Conservation (phyloP, 768 basidiomycete genomes). For the Cyathus striatus region DNA sequence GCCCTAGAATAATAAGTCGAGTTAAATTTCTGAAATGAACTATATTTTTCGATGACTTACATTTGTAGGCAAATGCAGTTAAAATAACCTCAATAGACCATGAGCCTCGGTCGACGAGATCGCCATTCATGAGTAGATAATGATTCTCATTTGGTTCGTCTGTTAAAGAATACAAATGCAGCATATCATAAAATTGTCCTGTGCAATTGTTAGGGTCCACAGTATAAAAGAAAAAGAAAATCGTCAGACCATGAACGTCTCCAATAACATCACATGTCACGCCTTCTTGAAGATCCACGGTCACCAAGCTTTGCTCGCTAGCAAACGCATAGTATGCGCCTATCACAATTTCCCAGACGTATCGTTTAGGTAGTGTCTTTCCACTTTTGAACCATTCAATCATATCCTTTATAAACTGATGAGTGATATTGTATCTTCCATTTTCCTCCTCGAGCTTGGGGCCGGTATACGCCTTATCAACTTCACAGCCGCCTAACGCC, state of each 20-base stretch:
- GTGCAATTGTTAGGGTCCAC: conserved; percentile 2
- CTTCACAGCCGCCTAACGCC: conserved; percentile 64
- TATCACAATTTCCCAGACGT: conserved; percentile 94
- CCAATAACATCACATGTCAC: conserved; percentile 91
- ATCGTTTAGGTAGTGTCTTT: conserved; percentile 85
- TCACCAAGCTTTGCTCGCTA: conserved; percentile 78
- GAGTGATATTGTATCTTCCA: conserved; percentile 68
- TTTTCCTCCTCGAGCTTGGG: conserved; percentile 61
- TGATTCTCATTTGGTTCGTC: conserved; percentile 84
- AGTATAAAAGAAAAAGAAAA: conserved; percentile 1
- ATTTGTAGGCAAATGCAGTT: conserved; percentile 93
- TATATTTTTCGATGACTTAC: conserved; percentile 40
- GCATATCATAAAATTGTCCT: conserved; percentile 95
- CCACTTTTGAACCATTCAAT: conserved; percentile 90
- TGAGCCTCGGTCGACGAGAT: conserved; percentile 96
- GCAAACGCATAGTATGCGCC: conserved; percentile 75
- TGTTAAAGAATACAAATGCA: conserved; percentile 83
- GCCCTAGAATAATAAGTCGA: too few species aligned
- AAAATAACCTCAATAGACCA: conserved; percentile 94
- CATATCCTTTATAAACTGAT: conserved; percentile 80
- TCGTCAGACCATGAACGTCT: conserved; percentile 79
- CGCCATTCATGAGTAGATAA: conserved; percentile 86
- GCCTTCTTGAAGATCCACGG: conserved; percentile 69
- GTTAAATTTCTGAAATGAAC: too few species aligned
- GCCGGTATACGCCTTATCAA: conserved; percentile 71